Conservation (phyloP, 1,284 basidiomycete species). For the Trametes polyzona region DNA sequence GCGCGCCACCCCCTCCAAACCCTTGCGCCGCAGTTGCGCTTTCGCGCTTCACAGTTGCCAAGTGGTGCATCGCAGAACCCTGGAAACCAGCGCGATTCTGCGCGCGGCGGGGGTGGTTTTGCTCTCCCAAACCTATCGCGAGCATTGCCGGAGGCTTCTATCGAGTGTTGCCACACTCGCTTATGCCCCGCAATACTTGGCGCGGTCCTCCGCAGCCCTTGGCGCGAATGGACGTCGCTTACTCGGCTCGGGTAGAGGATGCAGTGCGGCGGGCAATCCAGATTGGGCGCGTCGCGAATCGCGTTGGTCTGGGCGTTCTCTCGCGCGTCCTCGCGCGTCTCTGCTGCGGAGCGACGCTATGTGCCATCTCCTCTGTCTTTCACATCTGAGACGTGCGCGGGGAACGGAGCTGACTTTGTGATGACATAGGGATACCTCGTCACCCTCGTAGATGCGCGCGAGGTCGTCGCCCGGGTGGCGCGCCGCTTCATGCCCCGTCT, state of each 20-base stretch:
- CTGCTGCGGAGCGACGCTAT: background rate
- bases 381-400: background rate
- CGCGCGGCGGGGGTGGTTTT: background rate
- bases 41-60: background rate
- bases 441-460: constrained; percentile 60
- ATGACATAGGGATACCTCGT: constrained; percentile 68
- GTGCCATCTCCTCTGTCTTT: background rate
- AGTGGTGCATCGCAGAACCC: background rate
- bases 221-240: constrained; percentile 7
- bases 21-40: background rate
- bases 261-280: constrained; percentile 3
- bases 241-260: background rate
- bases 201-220: constrained; percentile 1
- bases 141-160: background rate
- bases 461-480: constrained; percentile 76
- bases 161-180: background rate
- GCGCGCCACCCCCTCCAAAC: background rate
- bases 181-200: constrained; percentile 4
- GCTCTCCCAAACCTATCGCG: background rate
- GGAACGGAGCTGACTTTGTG: constrained; percentile 10
- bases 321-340: background rate
- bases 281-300: background rate
- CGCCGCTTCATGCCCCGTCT: constrained; percentile 81
- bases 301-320: background rate
- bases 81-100: background rate